A percentile compares a stretch with the other conserved stretches of the same genome.
Conservation (phyloP, 2,329 filamentous ascomycete species). For the Alternaria consortialis region DNA sequence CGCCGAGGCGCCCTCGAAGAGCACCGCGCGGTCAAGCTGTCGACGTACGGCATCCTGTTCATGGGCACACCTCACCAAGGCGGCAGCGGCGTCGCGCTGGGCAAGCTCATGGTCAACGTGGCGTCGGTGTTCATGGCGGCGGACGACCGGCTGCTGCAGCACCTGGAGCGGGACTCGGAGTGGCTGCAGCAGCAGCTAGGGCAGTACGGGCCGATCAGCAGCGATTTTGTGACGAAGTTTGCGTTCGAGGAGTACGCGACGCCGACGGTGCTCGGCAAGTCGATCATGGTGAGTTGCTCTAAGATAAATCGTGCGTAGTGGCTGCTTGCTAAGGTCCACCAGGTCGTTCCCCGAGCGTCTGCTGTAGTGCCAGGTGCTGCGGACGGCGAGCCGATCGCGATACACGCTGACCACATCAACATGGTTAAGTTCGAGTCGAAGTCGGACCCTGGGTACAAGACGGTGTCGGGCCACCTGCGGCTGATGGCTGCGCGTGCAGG, state of each 20-base stretch:
- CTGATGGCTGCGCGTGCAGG: not conserved
- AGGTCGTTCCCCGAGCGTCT: no score
- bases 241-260: slow-evolving; percentile 44
- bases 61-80: slow-evolving; percentile 54
- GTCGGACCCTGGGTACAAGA: no score
- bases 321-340: no score
- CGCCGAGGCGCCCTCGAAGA: slow-evolving; percentile 34
- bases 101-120: slow-evolving; percentile 42
- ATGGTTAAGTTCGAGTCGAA: no score
- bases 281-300: slow-evolving; percentile 34
- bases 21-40: slow-evolving; percentile 46
- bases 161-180: slow-evolving; percentile 50
- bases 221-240: slow-evolving; percentile 50
- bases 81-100: slow-evolving; percentile 42
- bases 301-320: no score
- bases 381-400: no score
- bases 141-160: slow-evolving; percentile 41
- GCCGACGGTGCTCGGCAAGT: slow-evolving; percentile 32
- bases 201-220: slow-evolving; percentile 49
- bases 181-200: slow-evolving; percentile 48
- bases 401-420: no score
- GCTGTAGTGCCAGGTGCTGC: no score
- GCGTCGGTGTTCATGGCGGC: slow-evolving; percentile 47
- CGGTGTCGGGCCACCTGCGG: no score
- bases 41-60: slow-evolving; percentile 53